phyloP scores from a whole-genome alignment of 495 filamentous ascomycete species.

The Poronia punctata region DNA sequence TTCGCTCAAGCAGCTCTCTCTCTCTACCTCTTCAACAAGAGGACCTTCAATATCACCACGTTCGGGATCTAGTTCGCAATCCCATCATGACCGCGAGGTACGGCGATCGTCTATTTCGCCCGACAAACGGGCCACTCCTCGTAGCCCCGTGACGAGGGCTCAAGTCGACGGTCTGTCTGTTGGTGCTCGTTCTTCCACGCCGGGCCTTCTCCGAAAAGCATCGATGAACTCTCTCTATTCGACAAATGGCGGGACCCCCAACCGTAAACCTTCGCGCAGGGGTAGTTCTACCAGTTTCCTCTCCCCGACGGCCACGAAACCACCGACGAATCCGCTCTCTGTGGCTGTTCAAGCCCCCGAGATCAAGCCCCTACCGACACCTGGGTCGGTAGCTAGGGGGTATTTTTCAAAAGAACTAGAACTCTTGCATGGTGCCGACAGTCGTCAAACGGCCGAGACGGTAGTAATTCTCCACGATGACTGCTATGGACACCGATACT shows the following conservation, averaged over 20 bases:
- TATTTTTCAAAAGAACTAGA: constrained; percentile 66
- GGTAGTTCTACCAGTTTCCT: constrained; percentile 42
- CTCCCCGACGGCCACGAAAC: constrained; percentile 31
- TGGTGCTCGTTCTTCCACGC: constrained; percentile 43
- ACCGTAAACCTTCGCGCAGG: constrained; percentile 37
- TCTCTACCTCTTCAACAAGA: constrained; percentile 25
- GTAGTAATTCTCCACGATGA: constrained; percentile 83
- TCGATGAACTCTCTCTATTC: constrained; percentile 51
- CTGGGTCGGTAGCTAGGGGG: constrained; percentile 59
- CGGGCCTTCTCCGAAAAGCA: constrained; percentile 42
- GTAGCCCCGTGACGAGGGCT: constrained; percentile 45
- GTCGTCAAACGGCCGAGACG: constrained; percentile 49
- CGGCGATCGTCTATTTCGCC: constrained; percentile 23
- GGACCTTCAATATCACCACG: constrained; percentile 21
- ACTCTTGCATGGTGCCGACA: constrained; percentile 47
- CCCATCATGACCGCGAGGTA: background rate
- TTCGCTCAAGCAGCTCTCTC: constrained; percentile 35
- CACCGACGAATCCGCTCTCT: constrained; percentile 21
- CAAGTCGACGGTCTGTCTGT: constrained; percentile 20
- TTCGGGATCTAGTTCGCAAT: constrained; percentile 2
- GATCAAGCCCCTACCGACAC: constrained; percentile 46
- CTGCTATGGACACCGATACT: constrained; percentile 88
- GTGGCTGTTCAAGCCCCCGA: constrained; percentile 30
- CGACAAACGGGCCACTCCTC: constrained; percentile 32
- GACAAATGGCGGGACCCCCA: constrained; percentile 32